Evolutionary conservation across 2,329 filamentous ascomycete species (phyloP).

Genomic region (Stromatinia cepivora): DNA sequence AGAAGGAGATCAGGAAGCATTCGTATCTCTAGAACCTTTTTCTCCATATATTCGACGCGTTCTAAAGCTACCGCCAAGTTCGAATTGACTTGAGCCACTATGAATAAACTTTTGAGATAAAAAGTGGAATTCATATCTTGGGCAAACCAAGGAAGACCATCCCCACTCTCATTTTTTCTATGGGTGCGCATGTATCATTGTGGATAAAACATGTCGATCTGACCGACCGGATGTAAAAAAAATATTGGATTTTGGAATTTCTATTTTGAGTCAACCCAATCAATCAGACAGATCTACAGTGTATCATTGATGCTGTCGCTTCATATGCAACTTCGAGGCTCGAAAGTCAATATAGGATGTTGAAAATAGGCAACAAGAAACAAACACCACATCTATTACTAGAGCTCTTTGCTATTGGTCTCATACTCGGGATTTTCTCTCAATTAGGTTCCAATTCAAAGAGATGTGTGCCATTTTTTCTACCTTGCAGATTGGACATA

Average conservation of each 20-base stretch:
- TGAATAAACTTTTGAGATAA: constrained; percentile 1
- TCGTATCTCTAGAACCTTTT: constrained; percentile 5
- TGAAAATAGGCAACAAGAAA: constrained; percentile 6
- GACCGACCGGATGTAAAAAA: constrained; percentile 3
- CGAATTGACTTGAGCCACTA: background rate
- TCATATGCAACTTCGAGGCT: constrained; percentile 1
- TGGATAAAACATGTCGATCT: constrained; percentile 7
- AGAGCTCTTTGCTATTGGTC: background rate
- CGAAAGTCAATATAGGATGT: constrained; percentile 1
- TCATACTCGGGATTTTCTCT: background rate
- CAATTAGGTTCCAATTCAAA: background rate
- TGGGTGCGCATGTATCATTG: background rate
- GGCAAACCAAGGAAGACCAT: background rate
- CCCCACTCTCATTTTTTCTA: background rate
- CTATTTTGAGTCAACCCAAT: background rate
- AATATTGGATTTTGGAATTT: background rate
- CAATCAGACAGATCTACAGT: background rate
- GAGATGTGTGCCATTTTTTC: background rate
- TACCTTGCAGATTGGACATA: background rate
- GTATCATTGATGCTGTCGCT: background rate
- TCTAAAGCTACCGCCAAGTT: background rate
- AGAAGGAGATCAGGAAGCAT: constrained; percentile 8
- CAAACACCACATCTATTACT: background rate
- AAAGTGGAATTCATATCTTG: constrained; percentile 3
- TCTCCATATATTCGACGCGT: constrained; percentile 16